A percentile compares a stretch with the other conserved stretches of the same genome.
Conservation (phyloP, 1,139 yeast genomes). For the Debaryomyces sp. region DNA sequence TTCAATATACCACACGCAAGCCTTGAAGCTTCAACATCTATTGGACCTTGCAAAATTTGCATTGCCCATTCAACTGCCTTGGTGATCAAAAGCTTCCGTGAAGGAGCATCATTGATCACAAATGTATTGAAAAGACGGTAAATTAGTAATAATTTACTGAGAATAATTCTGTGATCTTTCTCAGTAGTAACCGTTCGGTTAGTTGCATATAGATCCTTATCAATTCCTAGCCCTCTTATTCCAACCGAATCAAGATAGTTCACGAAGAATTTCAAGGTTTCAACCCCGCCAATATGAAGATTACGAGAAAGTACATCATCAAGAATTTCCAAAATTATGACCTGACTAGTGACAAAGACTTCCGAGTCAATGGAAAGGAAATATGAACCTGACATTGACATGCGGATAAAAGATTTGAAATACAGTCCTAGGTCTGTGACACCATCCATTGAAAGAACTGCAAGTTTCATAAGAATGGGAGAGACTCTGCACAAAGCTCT, state of each 20-base stretch:
- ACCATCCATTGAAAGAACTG: slow-evolving; percentile 29
- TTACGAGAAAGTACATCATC: slow-evolving; percentile 55
- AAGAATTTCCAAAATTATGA: slow-evolving; percentile 56
- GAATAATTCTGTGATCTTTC: slow-evolving; percentile 56
- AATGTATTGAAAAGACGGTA: slow-evolving; percentile 58
- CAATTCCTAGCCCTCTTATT: slow-evolving; percentile 52
- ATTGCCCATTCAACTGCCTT: slow-evolving; percentile 65
- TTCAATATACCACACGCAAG: slow-evolving; percentile 62
- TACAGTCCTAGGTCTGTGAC: slow-evolving; percentile 32
- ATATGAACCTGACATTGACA: slow-evolving; percentile 43
- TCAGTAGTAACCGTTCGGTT: slow-evolving; percentile 31
- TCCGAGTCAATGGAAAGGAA: slow-evolving; percentile 54
- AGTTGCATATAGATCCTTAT: slow-evolving; percentile 33
- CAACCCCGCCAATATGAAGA: slow-evolving; percentile 38
- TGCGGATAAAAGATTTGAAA: slow-evolving; percentile 29
- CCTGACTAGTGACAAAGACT: slow-evolving; percentile 59
- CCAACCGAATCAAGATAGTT: slow-evolving; percentile 55
- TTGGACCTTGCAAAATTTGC: slow-evolving; percentile 55
- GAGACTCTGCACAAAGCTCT: slow-evolving; percentile 66
- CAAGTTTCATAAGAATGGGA: slow-evolving; percentile 50
- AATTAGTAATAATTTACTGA: slow-evolving; percentile 60
- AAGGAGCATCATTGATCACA: slow-evolving; percentile 36
- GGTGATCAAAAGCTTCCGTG: slow-evolving; percentile 50
- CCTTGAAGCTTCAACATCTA: slow-evolving; percentile 62
- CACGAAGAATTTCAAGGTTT: slow-evolving; percentile 41